phyloP scores from a whole-genome alignment of 805 yeast genomes.

The Metschnikowia picachoensis region DNA sequence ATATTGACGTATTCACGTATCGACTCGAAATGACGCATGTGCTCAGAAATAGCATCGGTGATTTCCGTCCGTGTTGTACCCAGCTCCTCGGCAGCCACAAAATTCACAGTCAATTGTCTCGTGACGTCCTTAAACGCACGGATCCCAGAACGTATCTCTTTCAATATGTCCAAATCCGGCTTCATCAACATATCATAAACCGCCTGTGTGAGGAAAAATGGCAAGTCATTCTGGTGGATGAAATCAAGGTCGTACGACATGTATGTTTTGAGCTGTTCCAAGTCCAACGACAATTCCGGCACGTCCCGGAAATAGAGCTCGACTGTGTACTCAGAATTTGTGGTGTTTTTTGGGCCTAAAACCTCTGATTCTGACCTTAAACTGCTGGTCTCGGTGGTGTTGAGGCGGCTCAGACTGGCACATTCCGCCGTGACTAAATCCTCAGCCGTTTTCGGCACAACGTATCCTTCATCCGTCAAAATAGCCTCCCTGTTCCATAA shows the following conservation, averaged over 20 bases:
- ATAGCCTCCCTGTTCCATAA: background rate
- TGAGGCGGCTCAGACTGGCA: background rate
- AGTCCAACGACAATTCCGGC: slow-evolving; percentile 44
- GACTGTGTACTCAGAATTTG: slow-evolving; percentile 16
- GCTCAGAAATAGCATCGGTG: slow-evolving; percentile 1
- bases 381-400: background rate
- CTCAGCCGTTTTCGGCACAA: background rate
- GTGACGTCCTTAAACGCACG: slow-evolving; percentile 1
- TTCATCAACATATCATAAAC: slow-evolving; percentile 28
- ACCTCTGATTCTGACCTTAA: too few species aligned
- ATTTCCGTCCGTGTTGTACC: slow-evolving; percentile 9
- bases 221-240: slow-evolving; percentile 56
- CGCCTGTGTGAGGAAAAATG: slow-evolving; percentile 55
- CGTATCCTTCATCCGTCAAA: slow-evolving; percentile 1
- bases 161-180: slow-evolving; percentile 22
- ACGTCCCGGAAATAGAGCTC: slow-evolving; percentile 37
- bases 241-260: slow-evolving; percentile 37
- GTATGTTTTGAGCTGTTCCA: slow-evolving; percentile 34
- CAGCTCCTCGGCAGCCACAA: slow-evolving; percentile 18
- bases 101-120: slow-evolving; percentile 8
- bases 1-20: slow-evolving; percentile 7
- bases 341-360: background rate
- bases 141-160: background rate
- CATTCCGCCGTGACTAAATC: background rate
- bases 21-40: slow-evolving; percentile 5